Conservation (phyloP, 257 asterid genomes). For the Datura wrightii region DNA sequence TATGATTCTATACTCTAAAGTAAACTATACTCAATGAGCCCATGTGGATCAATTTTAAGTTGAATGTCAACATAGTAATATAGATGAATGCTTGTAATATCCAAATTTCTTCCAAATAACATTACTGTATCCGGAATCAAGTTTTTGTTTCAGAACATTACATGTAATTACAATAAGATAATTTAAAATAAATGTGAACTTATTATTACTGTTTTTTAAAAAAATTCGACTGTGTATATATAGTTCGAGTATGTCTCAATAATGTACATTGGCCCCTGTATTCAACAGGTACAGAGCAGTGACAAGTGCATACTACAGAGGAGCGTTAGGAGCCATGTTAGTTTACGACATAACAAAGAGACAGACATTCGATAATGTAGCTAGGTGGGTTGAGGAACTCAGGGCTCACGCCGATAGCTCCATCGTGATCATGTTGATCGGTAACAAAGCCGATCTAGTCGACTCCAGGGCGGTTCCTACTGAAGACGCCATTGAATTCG, state of each 20-base stretch:
- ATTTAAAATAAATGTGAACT: no score
- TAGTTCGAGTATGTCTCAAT: background rate
- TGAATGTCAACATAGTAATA: background rate
- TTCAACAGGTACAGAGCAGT: constrained; percentile 76
- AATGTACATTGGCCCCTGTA: constrained; percentile 1
- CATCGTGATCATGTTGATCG: constrained; percentile 73
- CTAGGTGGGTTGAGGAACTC: constrained; percentile 71
- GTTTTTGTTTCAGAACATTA: background rate
- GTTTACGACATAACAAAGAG: constrained; percentile 78
- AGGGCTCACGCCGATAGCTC: constrained; percentile 60
- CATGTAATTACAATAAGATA: background rate
- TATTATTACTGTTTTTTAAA: no score
- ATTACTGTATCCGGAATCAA: background rate
- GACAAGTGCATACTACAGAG: constrained; percentile 86
- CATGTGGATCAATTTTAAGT: background rate
- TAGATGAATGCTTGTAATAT: background rate
- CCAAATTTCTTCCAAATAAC: background rate
- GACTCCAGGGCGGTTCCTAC: constrained; percentile 70
- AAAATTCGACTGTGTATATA: background rate
- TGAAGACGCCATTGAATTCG: constrained; percentile 79
- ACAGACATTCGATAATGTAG: constrained; percentile 74
- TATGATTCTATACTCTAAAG: background rate
- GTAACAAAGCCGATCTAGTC: constrained; percentile 79
- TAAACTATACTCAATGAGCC: background rate
- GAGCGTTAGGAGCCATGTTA: constrained; percentile 86